phyloP scores from a whole-genome alignment of 495 filamentous ascomycete genomes.

The Lophiotrema nucula region DNA sequence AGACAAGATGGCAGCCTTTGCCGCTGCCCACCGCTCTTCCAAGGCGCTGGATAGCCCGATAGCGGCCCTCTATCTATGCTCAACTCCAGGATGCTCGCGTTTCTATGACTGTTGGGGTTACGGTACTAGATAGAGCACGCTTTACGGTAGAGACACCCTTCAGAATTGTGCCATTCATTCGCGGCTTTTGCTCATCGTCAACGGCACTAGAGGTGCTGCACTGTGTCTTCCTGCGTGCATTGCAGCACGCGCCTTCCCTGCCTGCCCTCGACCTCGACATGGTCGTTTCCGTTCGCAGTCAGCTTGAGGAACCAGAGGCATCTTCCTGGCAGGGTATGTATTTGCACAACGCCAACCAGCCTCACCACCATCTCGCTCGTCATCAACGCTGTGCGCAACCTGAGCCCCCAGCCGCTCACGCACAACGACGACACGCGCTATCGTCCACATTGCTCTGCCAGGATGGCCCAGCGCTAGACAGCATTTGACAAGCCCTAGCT shows the following conservation, averaged over 20 bases:
- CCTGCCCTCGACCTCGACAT: background rate
- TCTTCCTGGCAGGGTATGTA: background rate
- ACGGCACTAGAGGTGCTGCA: background rate
- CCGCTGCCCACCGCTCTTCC: background rate
- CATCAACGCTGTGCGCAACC: slow-evolving; percentile 22
- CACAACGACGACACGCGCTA: background rate
- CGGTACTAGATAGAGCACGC: too few species aligned
- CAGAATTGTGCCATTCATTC: background rate
- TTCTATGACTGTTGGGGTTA: background rate
- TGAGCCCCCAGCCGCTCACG: slow-evolving; percentile 2
- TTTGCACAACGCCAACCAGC: background rate
- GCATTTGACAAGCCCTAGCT: background rate
- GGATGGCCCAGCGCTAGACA: slow-evolving; percentile 9
- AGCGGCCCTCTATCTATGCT: background rate
- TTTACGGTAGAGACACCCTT: too few species aligned
- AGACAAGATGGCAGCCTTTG: slow-evolving; percentile 5
- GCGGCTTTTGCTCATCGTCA: background rate
- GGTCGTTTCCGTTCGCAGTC: background rate
- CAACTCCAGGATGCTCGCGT: background rate
- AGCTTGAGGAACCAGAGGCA: background rate
- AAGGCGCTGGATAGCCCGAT: background rate
- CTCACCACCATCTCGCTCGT: background rate
- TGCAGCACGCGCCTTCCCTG: background rate
- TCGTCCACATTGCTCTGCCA: background rate
- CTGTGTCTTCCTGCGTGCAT: background rate